A percentile compares a stretch with the other conserved stretches of the same genome.
Conservation (phyloP, 2,329 filamentous ascomycete species). For the Sarocladium strictum region DNA sequence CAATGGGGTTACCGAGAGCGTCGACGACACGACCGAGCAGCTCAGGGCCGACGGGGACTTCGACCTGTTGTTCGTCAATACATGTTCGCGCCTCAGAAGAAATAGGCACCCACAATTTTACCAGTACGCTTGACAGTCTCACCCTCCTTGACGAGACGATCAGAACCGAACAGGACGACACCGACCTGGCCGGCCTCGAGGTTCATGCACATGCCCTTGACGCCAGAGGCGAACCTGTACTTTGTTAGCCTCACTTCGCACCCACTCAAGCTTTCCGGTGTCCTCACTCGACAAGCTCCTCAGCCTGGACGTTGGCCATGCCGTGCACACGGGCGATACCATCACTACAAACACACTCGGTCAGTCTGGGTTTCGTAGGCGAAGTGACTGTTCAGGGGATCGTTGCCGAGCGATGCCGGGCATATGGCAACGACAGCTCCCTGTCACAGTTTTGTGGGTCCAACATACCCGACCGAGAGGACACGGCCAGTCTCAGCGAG, state of each 20-base stretch:
- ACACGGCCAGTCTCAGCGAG: constrained; percentile 99
- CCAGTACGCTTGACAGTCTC: constrained; percentile 99
- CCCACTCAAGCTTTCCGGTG: not conserved
- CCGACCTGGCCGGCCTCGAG: constrained; percentile 99
- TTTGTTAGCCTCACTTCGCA: not conserved
- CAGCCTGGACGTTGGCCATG: constrained; percentile 99
- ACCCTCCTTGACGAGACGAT: constrained; percentile 99
- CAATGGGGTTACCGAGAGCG: constrained; percentile 97
- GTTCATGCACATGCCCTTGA: constrained; percentile 99
- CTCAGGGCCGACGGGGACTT: constrained; percentile 88
- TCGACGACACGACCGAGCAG: constrained; percentile 98
- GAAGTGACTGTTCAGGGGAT: constrained; percentile 2
- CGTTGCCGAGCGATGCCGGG: constrained; percentile 1
- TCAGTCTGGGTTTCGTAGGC: constrained; percentile 19
- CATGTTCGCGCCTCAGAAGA: not conserved
- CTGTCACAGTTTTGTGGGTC: constrained; percentile 15
- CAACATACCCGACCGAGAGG: constrained; percentile 93
- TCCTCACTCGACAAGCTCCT: constrained; percentile 95
- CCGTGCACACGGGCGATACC: constrained; percentile 99
- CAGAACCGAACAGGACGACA: constrained; percentile 99
- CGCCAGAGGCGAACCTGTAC: constrained; percentile 90
- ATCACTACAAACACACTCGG: constrained; percentile 60
- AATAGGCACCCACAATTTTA: constrained; percentile 73
- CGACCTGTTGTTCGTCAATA: constrained; percentile 59
- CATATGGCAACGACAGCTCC: not conserved